phyloP scores from a whole-genome alignment of 345 rosid species.

The Odontarrhena argentea region DNA sequence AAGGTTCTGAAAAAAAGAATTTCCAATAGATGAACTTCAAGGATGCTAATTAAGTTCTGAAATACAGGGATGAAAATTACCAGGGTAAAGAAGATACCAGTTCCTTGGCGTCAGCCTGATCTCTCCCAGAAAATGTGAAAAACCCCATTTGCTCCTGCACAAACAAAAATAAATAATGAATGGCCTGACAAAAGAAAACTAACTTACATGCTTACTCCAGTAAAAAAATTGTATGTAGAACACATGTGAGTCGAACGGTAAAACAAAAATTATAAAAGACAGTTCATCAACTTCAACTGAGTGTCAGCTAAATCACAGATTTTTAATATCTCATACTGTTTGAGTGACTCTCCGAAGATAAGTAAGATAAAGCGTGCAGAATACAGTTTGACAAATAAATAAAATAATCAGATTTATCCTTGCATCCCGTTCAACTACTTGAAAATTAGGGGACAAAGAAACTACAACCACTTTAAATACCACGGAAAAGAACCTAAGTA shows the following conservation, averaged over 20 bases:
- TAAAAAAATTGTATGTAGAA: constrained; percentile 12
- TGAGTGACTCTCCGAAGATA: constrained; percentile 8
- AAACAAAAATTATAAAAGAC: neutral
- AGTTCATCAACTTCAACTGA: neutral
- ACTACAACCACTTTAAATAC: neutral
- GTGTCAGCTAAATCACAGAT: constrained; percentile 16
- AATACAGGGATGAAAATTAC: constrained; percentile 60
- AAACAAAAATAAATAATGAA: constrained; percentile 27
- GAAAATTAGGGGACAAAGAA: neutral
- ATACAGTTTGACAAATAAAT: neutral
- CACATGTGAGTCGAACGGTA: constrained; percentile 1
- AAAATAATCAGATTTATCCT: constrained; percentile 4
- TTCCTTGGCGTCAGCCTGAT: constrained; percentile 54
- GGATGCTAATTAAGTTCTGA: constrained; percentile 19
- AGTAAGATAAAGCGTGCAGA: neutral
- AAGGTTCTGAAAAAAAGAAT: constrained; percentile 5
- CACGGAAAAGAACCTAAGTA: constrained; percentile 8
- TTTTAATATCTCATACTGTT: neutral
- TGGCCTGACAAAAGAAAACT: constrained; percentile 4
- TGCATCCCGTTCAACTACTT: constrained; percentile 14
- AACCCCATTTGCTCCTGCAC: constrained; percentile 57
- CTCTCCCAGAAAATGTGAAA: constrained; percentile 47
- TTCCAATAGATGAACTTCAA: constrained; percentile 15
- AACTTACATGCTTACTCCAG: constrained; percentile 27
- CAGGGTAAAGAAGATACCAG: constrained; percentile 86